Evolutionary conservation across 2,329 filamentous ascomycete species (phyloP).

Genomic region (Botrytis squamosa): DNA sequence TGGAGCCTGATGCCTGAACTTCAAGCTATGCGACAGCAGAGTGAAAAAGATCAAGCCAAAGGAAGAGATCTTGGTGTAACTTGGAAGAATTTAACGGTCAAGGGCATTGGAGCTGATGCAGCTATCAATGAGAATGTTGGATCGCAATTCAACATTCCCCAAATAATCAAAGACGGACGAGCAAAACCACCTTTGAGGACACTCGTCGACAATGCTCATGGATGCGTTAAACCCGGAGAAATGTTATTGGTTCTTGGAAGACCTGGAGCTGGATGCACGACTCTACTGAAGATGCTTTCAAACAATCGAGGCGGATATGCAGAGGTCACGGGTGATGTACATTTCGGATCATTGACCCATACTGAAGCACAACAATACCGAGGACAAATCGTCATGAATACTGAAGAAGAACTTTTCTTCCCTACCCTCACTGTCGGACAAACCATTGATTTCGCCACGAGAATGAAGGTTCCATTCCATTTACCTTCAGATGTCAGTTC

Average conservation of each 20-base stretch:
- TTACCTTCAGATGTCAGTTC: slow-evolving; percentile 44
- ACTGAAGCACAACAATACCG: slow-evolving; percentile 48
- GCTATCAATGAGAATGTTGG: slow-evolving; percentile 35
- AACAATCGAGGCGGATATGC: slow-evolving; percentile 62
- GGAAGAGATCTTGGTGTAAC: slow-evolving; percentile 40
- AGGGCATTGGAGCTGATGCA: slow-evolving; percentile 37
- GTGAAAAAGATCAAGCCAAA: slow-evolving; percentile 32
- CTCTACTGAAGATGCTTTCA: slow-evolving; percentile 66
- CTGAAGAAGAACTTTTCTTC: slow-evolving; percentile 53
- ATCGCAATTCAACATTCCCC: slow-evolving; percentile 34
- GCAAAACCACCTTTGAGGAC: slow-evolving; percentile 61
- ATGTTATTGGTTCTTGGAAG: slow-evolving; percentile 70
- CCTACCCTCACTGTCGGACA: slow-evolving; percentile 51
- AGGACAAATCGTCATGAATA: slow-evolving; percentile 57
- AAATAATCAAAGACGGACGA: slow-evolving; percentile 46
- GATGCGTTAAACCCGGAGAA: slow-evolving; percentile 70
- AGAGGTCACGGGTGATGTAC: slow-evolving; percentile 57
- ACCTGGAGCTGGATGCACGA: slow-evolving; percentile 69
- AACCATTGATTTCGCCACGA: slow-evolving; percentile 55
- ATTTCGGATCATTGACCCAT: slow-evolving; percentile 49
- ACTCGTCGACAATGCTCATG: slow-evolving; percentile 63
- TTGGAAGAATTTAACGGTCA: slow-evolving; percentile 36
- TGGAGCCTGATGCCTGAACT: slow-evolving; percentile 38
- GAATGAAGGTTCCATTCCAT: slow-evolving; percentile 51
- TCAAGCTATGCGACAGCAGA: slow-evolving; percentile 28